Evolutionary conservation across 352 stramenopile species (phyloP), one percentile per base, ranked within the genome.

Genomic region (Globisporangium orthogonon): DNA sequence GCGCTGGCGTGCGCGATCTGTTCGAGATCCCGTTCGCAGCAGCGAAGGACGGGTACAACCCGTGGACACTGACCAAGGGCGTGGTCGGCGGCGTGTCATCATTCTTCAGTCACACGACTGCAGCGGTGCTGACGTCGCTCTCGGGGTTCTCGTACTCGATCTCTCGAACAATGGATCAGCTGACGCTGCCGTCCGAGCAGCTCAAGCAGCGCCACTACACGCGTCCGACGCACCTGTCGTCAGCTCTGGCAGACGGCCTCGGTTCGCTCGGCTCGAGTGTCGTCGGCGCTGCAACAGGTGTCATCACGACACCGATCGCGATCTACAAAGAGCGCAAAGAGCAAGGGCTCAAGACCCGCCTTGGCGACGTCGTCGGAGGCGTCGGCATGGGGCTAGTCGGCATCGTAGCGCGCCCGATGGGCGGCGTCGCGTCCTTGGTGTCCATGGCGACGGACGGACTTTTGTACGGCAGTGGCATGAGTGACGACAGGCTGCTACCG

Each of bases 71-170:
- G 30, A 91, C 78, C 2, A 87, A 88, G 48, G 84, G 82, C 4
- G 65, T 94, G 3, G 58, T 87, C 29, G 70, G 73, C 15, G 84
- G 84, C 48, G 67, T 90, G 17, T 68, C 65, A n/a, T 91, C 82
- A 30, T 85, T 92, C 49, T 58, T 86, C n/a, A 71, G 80, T 0
- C 84, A 92, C 63, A 73, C 80, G 3, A 87, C 82, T 1, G 69
- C 79, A 41, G 84, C 82, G 37, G 76, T 70, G 11, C 71, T 94
- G 7, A 80, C 80, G 7, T 94, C 82, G 0, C 55, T 94, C 28
- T 89, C 84, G 17, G 84, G 82, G 0, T 88, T 94, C 54, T 88
- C 79, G 35, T 89, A 92, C 60, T 89, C 84, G 7, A 78, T 94
- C 30, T 94, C 82, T 0, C 74, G 73, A 6, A 91, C 84, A 40